Evolutionary conservation across 768 basidiomycete genomes (phyloP).

Genomic region (Calocera viscosa): DNA sequence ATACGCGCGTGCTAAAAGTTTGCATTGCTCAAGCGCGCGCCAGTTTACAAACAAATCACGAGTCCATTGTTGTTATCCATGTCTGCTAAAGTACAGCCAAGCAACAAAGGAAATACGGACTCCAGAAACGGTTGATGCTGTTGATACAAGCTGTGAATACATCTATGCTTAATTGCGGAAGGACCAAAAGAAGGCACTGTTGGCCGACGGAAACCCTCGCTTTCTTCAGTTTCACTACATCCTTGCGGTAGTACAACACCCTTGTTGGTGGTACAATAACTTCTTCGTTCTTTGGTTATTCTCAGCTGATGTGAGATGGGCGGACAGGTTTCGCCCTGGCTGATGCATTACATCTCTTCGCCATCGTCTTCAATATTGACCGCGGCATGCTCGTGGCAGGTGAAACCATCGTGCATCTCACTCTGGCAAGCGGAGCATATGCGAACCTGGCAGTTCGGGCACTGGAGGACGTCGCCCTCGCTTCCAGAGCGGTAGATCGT

Average conservation of each 20-base stretch:
- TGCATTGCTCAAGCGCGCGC: too few species aligned
- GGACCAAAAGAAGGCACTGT: too few species aligned
- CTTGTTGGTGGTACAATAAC: background rate
- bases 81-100: background rate
- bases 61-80: constrained; percentile 1
- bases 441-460: constrained; percentile 56
- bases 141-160: background rate
- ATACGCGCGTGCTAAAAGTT: too few species aligned
- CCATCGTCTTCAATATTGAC: background rate
- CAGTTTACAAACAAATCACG: background rate
- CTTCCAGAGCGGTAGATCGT: constrained; percentile 49
- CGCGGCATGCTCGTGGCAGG: constrained; percentile 40
- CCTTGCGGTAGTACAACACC: background rate
- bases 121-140: background rate
- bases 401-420: constrained; percentile 51
- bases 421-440: constrained; percentile 54
- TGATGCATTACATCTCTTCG: background rate
- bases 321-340: background rate
- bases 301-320: background rate
- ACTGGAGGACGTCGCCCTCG: constrained; percentile 46
- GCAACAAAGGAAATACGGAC: background rate
- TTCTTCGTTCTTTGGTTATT: background rate
- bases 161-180: background rate
- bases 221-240: background rate
- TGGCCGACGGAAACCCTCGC: background rate